Evolutionary conservation across 129 eudicot species (phyloP), one percentile per base, ranked within the genome.

Genomic region (Smallanthus sonchifolius): DNA sequence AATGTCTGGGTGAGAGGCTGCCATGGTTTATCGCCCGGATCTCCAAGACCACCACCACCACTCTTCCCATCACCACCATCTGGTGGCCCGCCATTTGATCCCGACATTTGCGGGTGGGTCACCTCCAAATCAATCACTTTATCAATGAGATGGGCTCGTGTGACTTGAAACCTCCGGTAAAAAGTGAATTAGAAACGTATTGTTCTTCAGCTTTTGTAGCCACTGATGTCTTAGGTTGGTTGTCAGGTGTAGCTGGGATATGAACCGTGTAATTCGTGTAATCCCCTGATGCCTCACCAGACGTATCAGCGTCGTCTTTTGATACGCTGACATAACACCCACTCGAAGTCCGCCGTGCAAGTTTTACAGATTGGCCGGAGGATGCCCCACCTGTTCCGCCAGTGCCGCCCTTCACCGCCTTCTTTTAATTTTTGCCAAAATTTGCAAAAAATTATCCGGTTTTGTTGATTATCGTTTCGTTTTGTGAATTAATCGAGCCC

Each of bases 201-300:
- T 93, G 92, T 70, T 93, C 95, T 75, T 93, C 98, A 1, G 97
- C 97, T 76, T 90, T 90, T 5, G 97, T 79, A 24, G 98, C 97
- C 42, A 88, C 89, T 4, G 91, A 84, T 5, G 87, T 76, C 54
- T 86, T 95, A 78, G 86, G 88, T 54, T 86, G 95, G 36, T 93
- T 87, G 32, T 90, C 96, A 4, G 96, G 89, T 3, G 92, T 89
- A 0, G 95, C 83, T 0, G 97, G 91, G 40, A 94, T 90, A 72
- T 86, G 96, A 37, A 94, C 97, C 0, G 96, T 94, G 79, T 94
- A 90, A 57, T 90, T 92, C 82, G 81, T 84, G 74, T 89, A 89
- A 84, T 92, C 90, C 3, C 85, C 83, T 1, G 90, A 78, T 7
- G 81, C 64, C 63, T 90, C 97, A 0, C 91, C 87, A 2, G 92